Percentiles rank a stretch among this genome's conserved stretches.
phyloP scores from a whole-genome alignment of 805 yeast species.

The Ogataea corticis region DNA sequence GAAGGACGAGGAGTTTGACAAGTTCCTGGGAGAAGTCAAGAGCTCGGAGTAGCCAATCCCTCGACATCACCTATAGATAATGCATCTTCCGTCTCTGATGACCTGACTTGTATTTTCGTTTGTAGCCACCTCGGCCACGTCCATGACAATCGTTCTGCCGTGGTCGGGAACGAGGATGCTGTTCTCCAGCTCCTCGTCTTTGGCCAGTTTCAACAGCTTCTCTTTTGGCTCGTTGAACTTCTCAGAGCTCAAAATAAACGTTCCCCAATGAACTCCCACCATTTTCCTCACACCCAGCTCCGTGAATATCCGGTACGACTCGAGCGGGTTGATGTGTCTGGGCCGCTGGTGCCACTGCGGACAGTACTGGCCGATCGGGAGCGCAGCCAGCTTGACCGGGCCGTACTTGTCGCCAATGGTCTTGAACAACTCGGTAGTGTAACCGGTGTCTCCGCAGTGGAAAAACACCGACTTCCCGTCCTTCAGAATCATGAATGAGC shows the following conservation, averaged over 20 bases:
- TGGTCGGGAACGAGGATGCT: slow-evolving; percentile 66
- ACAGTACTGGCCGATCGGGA: slow-evolving; percentile 94
- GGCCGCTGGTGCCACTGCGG: slow-evolving; percentile 95
- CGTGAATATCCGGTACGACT: slow-evolving; percentile 65
- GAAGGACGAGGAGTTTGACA: slow-evolving; percentile 57
- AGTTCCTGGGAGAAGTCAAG: slow-evolving; percentile 37
- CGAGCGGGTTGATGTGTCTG: slow-evolving; percentile 82
- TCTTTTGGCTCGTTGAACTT: slow-evolving; percentile 81
- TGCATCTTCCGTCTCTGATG: slow-evolving; percentile 17
- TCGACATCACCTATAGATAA: slow-evolving; percentile 18
- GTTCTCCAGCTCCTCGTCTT: slow-evolving; percentile 34
- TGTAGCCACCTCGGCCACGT: slow-evolving; percentile 31
- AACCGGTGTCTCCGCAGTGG: slow-evolving; percentile 97
- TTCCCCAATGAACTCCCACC: slow-evolving; percentile 96
- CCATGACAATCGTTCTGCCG: slow-evolving; percentile 68
- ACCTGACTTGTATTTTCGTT: slow-evolving; percentile 12
- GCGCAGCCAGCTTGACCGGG: slow-evolving; percentile 61
- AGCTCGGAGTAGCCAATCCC: slow-evolving; percentile 6
- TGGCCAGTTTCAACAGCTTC: slow-evolving; percentile 53
- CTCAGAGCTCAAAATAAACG: slow-evolving; percentile 86
- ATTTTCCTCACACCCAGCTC: slow-evolving; percentile 62
- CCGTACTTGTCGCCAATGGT: slow-evolving; percentile 68
- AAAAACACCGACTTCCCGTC: slow-evolving; percentile 71
- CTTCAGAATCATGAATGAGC: slow-evolving; percentile 72
- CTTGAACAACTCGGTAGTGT: slow-evolving; percentile 68